Percentiles rank a stretch among this genome's conserved stretches.
Conservation (phyloP, 257 asterid species). For the Capsicum baccatum region DNA sequence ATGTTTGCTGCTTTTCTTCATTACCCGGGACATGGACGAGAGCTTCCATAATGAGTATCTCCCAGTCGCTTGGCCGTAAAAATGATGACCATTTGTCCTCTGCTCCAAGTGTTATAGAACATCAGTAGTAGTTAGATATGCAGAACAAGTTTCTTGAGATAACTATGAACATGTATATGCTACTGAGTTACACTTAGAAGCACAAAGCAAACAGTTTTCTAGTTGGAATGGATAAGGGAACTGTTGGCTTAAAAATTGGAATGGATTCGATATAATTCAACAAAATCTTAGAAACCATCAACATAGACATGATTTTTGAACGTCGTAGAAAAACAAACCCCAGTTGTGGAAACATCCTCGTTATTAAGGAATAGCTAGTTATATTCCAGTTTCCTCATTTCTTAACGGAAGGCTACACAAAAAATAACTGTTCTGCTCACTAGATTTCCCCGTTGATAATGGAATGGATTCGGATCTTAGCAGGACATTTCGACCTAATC, state of each 20-base stretch:
- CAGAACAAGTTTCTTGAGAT: neutral
- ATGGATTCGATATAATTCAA: neutral
- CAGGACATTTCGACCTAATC: neutral
- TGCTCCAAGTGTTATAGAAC: slow-evolving; percentile 41
- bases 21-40: slow-evolving; percentile 77
- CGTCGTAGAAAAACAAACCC: neutral
- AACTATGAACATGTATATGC: slow-evolving; percentile 1
- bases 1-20: slow-evolving; percentile 71
- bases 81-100: slow-evolving; percentile 65
- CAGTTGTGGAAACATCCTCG: neutral
- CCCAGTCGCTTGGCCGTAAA: slow-evolving; percentile 77
- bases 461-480: neutral
- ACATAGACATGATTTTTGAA: neutral
- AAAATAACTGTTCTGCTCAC: neutral
- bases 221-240: neutral
- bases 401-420: neutral
- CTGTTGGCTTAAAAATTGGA: neutral
- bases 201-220: no score
- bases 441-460: neutral
- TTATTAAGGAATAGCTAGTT: neutral
- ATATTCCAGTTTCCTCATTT: neutral
- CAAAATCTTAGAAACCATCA: neutral
- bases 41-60: slow-evolving; percentile 90
- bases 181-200: no score
- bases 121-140: neutral